Percentiles rank a stretch among this genome's conserved stretches.
Evolutionary conservation across 306 rosid genomes (phyloP).

Genomic region (Vigna nakashimae): DNA sequence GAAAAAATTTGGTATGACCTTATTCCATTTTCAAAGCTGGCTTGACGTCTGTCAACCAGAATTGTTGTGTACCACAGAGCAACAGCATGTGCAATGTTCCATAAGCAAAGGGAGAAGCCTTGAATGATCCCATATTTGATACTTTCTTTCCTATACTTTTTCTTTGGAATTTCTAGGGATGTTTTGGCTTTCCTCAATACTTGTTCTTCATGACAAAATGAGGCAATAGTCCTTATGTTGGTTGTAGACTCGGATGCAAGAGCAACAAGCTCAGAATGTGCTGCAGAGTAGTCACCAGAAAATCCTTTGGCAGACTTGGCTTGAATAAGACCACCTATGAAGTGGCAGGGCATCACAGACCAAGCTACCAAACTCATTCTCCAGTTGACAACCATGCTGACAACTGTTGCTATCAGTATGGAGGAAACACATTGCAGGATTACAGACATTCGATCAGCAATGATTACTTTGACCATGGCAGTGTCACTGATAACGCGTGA

Average conservation of each 20-base stretch:
- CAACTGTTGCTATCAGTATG: constrained; percentile 80
- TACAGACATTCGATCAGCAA: constrained; percentile 88
- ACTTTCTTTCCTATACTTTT: constrained; percentile 69
- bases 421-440: constrained; percentile 91
- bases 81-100: constrained; percentile 94
- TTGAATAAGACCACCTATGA: constrained; percentile 93
- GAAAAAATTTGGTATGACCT: constrained; percentile 92
- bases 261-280: constrained; percentile 74
- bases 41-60: constrained; percentile 63
- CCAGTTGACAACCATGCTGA: constrained; percentile 80
- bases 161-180: constrained; percentile 70
- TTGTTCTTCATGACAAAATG: constrained; percentile 85
- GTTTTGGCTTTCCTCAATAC: constrained; percentile 66
- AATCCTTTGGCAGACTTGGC: constrained; percentile 93
- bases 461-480: constrained; percentile 76
- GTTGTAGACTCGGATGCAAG: constrained; percentile 82
- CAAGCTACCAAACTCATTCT: constrained; percentile 93
- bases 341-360: constrained; percentile 99
- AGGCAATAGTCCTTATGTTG: constrained; percentile 85
- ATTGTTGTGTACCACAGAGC: constrained; percentile 91
- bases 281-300: constrained; percentile 73
- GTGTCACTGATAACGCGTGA: constrained; percentile 81
- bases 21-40: constrained; percentile 72
- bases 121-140: constrained; percentile 78
- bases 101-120: constrained; percentile 82